Conservation (phyloP, 2,329 filamentous ascomycete genomes). For the Acrodontium crateriforme region DNA sequence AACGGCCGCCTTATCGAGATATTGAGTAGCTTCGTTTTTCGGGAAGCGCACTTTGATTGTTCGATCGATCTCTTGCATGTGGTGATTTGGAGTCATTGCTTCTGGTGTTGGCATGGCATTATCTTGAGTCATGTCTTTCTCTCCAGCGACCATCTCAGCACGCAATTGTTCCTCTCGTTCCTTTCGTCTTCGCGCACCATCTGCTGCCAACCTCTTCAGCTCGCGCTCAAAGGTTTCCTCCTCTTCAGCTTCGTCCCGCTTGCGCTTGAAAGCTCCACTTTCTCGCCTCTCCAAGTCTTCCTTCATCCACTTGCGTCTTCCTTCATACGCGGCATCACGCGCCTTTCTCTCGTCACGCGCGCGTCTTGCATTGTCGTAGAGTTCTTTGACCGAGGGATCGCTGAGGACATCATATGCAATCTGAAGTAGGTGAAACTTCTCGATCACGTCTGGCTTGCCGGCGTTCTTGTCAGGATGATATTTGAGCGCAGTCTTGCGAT, state of each 20-base stretch:
- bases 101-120: constrained; percentile 4
- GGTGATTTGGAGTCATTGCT: constrained; percentile 7
- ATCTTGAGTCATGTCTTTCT: constrained; percentile 32
- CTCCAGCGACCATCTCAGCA: constrained; percentile 37
- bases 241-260: constrained; percentile 30
- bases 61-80: constrained; percentile 41
- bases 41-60: constrained; percentile 42
- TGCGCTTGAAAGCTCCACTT: constrained; percentile 31
- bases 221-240: constrained; percentile 47
- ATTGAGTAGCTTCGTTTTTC: constrained; percentile 2
- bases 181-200: constrained; percentile 39
- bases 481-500: constrained; percentile 72
- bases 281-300: constrained; percentile 77
- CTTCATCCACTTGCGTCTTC: constrained; percentile 59
- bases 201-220: constrained; percentile 31
- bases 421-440: constrained; percentile 73
- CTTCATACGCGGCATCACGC: constrained; percentile 60
- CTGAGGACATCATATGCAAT: constrained; percentile 75
- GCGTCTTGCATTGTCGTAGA: constrained; percentile 65
- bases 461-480: constrained; percentile 86
- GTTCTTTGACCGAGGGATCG: constrained; percentile 53
- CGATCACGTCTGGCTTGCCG: constrained; percentile 45
- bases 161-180: constrained; percentile 40
- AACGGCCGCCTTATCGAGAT: constrained; percentile 35
- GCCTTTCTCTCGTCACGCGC: constrained; percentile 56